Evolutionary conservation across 306 rosid species (phyloP).

Genomic region (Urtica urens): DNA sequence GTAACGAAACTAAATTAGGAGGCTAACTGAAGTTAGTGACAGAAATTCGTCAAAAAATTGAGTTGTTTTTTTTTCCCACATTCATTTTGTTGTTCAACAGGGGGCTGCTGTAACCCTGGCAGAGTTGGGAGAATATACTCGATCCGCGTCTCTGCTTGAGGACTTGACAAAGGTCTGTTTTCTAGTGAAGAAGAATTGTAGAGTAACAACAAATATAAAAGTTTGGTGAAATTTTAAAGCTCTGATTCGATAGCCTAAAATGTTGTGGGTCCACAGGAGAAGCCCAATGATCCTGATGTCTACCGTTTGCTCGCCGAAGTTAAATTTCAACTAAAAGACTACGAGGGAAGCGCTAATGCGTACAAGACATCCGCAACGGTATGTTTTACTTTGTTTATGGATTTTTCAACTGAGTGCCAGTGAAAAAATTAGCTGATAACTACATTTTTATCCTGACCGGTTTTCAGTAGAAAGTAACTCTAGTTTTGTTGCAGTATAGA

Average conservation of each 20-base stretch:
- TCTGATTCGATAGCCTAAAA: not conserved
- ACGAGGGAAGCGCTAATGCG: conserved; percentile 70
- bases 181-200: not conserved
- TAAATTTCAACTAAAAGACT: conserved; percentile 65
- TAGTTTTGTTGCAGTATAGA: too few species aligned
- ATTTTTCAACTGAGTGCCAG: too few species aligned
- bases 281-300: conserved; percentile 64
- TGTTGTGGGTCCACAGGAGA: conserved; percentile 37
- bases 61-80: not conserved
- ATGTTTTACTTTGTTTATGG: conserved; percentile 26
- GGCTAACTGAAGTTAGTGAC: not conserved
- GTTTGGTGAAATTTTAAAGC: not conserved
- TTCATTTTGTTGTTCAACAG: conserved; percentile 34
- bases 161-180: conserved; percentile 58
- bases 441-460: too few species aligned
- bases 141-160: conserved; percentile 71
- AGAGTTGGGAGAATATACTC: conserved; percentile 69
- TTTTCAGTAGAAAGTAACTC: too few species aligned
- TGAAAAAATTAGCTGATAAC: too few species aligned
- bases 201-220: not conserved
- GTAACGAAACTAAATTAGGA: too few species aligned
- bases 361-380: conserved; percentile 63
- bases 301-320: conserved; percentile 92
- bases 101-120: conserved; percentile 88
- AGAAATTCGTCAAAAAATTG: not conserved